A percentile compares a stretch with the other conserved stretches of the same genome.
phyloP scores from a whole-genome alignment of 345 rosid species.

The sweet orange (Citrus sinensis) region DNA sequence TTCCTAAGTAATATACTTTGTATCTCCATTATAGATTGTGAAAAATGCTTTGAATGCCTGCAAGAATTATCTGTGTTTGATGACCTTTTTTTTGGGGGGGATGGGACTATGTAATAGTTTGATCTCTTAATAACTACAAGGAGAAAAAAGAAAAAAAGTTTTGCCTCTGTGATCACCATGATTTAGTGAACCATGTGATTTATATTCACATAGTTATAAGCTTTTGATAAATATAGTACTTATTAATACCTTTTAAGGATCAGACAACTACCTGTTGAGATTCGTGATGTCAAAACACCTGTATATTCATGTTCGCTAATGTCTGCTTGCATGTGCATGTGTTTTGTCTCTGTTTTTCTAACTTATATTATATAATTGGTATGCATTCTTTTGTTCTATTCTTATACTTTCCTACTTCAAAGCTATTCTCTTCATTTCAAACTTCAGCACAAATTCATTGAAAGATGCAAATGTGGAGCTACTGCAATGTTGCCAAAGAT shows the following conservation, averaged over 20 bases:
- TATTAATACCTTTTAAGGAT: too few species aligned
- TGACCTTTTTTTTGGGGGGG: too few species aligned
- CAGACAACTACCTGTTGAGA: neutral
- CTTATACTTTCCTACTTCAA: slow-evolving; percentile 20
- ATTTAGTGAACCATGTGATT: neutral
- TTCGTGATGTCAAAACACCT: neutral
- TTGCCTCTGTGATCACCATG: neutral
- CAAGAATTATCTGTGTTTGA: neutral
- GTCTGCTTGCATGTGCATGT: neutral
- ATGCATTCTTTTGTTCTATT: neutral
- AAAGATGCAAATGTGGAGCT: slow-evolving; percentile 88
- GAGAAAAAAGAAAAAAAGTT: neutral
- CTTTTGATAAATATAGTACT: neutral
- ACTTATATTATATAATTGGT: neutral
- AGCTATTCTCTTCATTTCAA: slow-evolving; percentile 23
- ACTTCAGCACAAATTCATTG: slow-evolving; percentile 86
- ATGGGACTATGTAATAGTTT: neutral
- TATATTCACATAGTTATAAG: neutral
- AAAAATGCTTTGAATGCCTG: neutral
- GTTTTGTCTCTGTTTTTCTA: neutral
- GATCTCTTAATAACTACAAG: neutral
- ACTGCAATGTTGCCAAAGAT: slow-evolving; percentile 88
- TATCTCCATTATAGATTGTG: neutral
- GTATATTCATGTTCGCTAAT: neutral
- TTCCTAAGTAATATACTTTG: neutral